These are phyloP conservation scores for Alternaria conjuncta DNA, from an alignment of 2,329 filamentous ascomycete species.

Conservation along the genomic window DNA sequence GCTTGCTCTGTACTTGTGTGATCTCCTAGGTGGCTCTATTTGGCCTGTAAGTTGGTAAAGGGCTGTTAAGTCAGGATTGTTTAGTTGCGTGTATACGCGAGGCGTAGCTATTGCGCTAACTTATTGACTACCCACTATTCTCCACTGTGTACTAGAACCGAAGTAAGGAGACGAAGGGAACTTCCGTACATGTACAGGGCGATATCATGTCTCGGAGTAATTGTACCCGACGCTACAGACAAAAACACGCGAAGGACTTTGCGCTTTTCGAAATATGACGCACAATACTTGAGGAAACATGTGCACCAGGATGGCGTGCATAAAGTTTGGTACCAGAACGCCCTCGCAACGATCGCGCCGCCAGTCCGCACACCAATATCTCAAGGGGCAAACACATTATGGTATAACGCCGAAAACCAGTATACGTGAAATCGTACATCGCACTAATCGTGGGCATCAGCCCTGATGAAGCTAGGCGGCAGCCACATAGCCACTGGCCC, in stretches of 20 bases:
- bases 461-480: slow-evolving; percentile 10
- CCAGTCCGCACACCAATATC: slow-evolving; percentile 16
- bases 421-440: slow-evolving; percentile 23
- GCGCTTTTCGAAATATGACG: slow-evolving; percentile 7
- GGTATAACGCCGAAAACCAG: slow-evolving; percentile 22
- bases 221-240: not conserved
- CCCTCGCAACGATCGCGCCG: slow-evolving; percentile 16
- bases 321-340: slow-evolving; percentile 5
- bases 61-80: not conserved
- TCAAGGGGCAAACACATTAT: slow-evolving; percentile 11
- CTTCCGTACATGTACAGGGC: slow-evolving; percentile 11
- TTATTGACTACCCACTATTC: slow-evolving; percentile 11
- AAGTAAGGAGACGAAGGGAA: slow-evolving; percentile 5
- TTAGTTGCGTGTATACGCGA: slow-evolving; percentile 8
- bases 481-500: slow-evolving; percentile 2
- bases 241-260: not conserved
- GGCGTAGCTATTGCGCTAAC: slow-evolving; percentile 1
- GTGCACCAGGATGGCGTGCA: slow-evolving; percentile 2
- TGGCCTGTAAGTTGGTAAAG: not conserved
- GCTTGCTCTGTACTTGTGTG: not conserved
- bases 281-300: not conserved
- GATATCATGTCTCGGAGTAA: slow-evolving; percentile 3
- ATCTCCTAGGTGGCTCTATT: not conserved
- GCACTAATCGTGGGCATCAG: slow-evolving; percentile 13
- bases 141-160: slow-evolving; percentile 13